Evolutionary conservation across 306 rosid species (phyloP), one percentile per base, ranked within the genome.

Genomic region (Alnus glutinosa): DNA sequence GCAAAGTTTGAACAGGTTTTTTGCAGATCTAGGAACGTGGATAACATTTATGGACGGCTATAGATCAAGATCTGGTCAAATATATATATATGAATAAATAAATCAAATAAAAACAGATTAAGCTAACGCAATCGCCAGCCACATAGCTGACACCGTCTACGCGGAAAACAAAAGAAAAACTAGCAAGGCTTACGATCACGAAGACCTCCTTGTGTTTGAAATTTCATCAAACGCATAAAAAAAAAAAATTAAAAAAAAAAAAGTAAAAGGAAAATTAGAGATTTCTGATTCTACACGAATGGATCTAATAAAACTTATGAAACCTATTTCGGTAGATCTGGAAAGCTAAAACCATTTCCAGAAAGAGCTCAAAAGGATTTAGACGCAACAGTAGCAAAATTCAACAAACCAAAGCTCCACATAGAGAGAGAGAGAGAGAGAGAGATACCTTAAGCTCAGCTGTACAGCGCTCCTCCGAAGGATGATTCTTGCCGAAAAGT

Each of bases 31-130:
- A 67, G 64, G 82, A 80, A 73, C 80, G 87, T 64, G 80, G 49
- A 11, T 71, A 28, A 61, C 10, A n/a, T 16, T 50, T 74, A 68
- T 74, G 63, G 15, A 81, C 77, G 78, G 77, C 81, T 70, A 76
- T 23, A 82, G 30, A 78, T 46, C 69, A 42, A 85, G 90, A 91
- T 84, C 87, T 47, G 78, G 86, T 85, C 80, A 87, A 84, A 86
- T 42, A 32, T 2, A 67, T 2, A 67, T 79, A 74, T 3, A 62
- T 15, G 34, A 32, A 39, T 18, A 28, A 10, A 44, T 48, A 16
- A 77, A 55, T 71, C 79, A 73, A 70, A 2, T 4, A n/a, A 83
- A 59, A 1, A 83, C 46, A 67, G 32, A 52, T 23, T 57, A 57
- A 48, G 79, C 75, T 52, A 19, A 12, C 64, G 52, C 46, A 59